Base-by-base conservation (phyloP, 306 rosid species). In the Vicia sativa region DNA sequence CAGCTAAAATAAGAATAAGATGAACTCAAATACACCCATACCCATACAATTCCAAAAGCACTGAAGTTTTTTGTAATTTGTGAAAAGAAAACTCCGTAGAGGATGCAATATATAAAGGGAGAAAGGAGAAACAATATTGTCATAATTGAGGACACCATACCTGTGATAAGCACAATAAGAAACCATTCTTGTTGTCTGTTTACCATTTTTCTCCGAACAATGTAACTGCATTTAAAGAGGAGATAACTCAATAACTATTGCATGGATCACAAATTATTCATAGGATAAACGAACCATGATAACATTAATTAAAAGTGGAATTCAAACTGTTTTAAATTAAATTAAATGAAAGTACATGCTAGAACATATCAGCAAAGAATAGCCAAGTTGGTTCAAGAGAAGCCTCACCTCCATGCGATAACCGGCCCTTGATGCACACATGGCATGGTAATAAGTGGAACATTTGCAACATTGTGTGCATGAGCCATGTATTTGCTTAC, bases 341-440 rank as follows among this genome's bases (percentile, higher is more conserved):
- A 68, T 31, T 61, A 13, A 21, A 53, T 53, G 41, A 4, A 68
- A 68, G 50, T 61, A 7, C 28, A 63, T 63, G 44, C 5, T 41
- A 5, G 12, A 44, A 37, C 34, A 31, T 37, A 18, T 46, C 41
- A 63, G 45, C 26, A 43, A 70, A 29, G 72, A 65, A 49, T 29
- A 53, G 38, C 19, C 38, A 42, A 35, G 39, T 68, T 19, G 64
- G 37, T 55, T 11, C 1, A 16, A 68, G 52, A 38, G 19, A 55
- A 56, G 45, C 23, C 84, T 73, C 77, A 91, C 97, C 92, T 91
- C 96, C 96, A 91, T 88, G 41, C 96, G 86, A 78, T 86, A 91
- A 69, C 97, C 97, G 9, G 97, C 97, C 77, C 97, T 80, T 74
- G 96, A 91, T 57, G 97, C 97, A 80, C 97, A 91, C 97, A 91